These are phyloP conservation scores for Bathelium albidoporum DNA, from an alignment of 495 filamentous ascomycete genomes.

Conservation along the genomic window DNA sequence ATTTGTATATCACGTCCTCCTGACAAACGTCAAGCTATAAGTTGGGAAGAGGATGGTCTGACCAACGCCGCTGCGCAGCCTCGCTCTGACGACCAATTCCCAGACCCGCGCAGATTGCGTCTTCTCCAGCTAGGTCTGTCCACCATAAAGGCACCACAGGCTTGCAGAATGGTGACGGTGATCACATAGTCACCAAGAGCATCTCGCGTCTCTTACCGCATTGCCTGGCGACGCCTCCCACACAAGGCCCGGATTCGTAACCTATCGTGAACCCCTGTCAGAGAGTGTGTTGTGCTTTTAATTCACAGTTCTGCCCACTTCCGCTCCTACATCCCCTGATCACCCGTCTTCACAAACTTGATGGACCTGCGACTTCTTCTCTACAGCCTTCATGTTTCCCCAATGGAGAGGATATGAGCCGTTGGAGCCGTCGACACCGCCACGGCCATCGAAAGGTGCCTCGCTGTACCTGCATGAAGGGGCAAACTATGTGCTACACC, in stretches of 20 bases:
- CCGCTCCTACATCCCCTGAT: not conserved
- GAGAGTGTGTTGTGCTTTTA: not conserved
- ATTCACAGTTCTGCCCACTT: not conserved
- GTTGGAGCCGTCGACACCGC: not conserved
- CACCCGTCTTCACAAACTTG: not conserved
- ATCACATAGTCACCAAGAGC: not conserved
- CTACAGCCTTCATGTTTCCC: slow-evolving; percentile 1
- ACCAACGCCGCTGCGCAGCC: not conserved
- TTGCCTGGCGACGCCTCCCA: not conserved
- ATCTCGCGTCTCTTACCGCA: not conserved
- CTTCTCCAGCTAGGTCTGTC: not conserved
- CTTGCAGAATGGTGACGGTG: not conserved
- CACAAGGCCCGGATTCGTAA: not conserved
- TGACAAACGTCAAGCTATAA: not conserved
- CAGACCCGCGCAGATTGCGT: not conserved
- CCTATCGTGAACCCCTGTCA: not conserved
- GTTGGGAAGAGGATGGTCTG: not conserved
- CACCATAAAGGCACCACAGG: not conserved
- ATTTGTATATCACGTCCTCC: not conserved
- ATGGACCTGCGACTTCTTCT: not conserved
- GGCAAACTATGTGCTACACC: not conserved
- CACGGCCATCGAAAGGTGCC: not conserved
- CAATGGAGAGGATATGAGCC: slow-evolving; percentile 3
- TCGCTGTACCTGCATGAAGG: not conserved
- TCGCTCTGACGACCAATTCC: not conserved